Conservation (phyloP, 768 basidiomycete species). For the Candolleomyces eurysporus region DNA sequence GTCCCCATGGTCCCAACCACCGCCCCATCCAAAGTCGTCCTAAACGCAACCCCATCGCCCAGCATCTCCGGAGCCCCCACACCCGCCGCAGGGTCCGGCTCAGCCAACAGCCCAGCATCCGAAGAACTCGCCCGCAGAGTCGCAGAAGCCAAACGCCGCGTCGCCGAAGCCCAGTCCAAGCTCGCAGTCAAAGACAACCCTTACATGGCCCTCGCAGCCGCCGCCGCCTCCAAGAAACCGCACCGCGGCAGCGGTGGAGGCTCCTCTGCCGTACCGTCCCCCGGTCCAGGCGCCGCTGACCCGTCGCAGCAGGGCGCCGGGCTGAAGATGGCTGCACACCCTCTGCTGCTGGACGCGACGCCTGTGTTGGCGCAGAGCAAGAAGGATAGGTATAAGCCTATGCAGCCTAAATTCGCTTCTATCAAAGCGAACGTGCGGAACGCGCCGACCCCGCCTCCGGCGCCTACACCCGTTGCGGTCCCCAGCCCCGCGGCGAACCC, state of each 20-base stretch:
- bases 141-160: slow-evolving; percentile 82
- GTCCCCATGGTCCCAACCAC: slow-evolving; percentile 30
- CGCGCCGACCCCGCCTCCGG: slow-evolving; percentile 51
- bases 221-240: not conserved
- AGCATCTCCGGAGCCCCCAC: slow-evolving; percentile 40
- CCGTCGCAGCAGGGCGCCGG: slow-evolving; percentile 73
- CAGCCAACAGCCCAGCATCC: slow-evolving; percentile 19
- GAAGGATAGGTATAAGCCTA: slow-evolving; percentile 94
- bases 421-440: slow-evolving; percentile 89
- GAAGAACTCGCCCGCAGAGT: slow-evolving; percentile 72
- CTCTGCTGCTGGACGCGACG: slow-evolving; percentile 72
- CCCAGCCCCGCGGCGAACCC: slow-evolving; percentile 56
- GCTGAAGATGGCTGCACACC: slow-evolving; percentile 89
- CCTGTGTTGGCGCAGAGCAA: slow-evolving; percentile 63
- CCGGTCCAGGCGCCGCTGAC: no score
- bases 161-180: slow-evolving; percentile 79
- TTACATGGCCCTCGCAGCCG: slow-evolving; percentile 67
- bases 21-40: slow-evolving; percentile 28
- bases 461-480: slow-evolving; percentile 35
- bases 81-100: slow-evolving; percentile 14
- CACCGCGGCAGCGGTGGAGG: slow-evolving; percentile 43
- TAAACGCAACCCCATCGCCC: slow-evolving; percentile 32
- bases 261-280: slow-evolving; percentile 13
- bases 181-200: slow-evolving; percentile 79
- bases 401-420: slow-evolving; percentile 98